phyloP scores from a whole-genome alignment of 1,284 basidiomycete species.

The Sporisorium scitamineum region DNA sequence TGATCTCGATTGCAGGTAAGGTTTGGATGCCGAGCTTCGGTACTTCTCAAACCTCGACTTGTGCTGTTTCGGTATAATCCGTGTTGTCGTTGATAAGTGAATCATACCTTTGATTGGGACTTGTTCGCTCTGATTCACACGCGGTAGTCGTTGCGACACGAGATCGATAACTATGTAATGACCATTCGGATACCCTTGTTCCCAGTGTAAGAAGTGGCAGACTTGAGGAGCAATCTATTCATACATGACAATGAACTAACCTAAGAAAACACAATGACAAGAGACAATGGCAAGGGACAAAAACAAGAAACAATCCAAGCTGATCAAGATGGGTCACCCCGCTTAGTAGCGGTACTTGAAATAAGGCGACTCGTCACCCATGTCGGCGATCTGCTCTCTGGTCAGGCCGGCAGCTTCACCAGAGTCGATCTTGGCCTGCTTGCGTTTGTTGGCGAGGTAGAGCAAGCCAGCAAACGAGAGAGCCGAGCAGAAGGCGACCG shows the following conservation, averaged over 20 bases:
- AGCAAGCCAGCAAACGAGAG: conserved; percentile 47
- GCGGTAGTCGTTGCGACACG: not conserved
- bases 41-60: not conserved
- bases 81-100: too few species aligned
- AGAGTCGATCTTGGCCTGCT: conserved; percentile 53
- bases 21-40: not conserved
- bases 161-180: not conserved
- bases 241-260: conserved; percentile 20
- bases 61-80: not conserved
- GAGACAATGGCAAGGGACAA: conserved; percentile 2
- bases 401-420: conserved; percentile 47
- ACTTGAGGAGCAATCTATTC: conserved; percentile 22
- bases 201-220: not conserved
- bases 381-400: conserved; percentile 47
- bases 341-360: conserved; percentile 60
- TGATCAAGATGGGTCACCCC: not conserved
- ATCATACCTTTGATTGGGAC: too few species aligned
- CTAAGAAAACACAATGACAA: conserved; percentile 1
- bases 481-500: conserved; percentile 41
- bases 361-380: conserved; percentile 59
- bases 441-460: conserved; percentile 44
- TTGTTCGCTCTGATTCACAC: not conserved
- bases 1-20: not conserved
- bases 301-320: too few species aligned
- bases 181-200: conserved; percentile 15